phyloP scores from a whole-genome alignment of 2,329 filamentous ascomycete species.

The Alternaria consortialis region DNA sequence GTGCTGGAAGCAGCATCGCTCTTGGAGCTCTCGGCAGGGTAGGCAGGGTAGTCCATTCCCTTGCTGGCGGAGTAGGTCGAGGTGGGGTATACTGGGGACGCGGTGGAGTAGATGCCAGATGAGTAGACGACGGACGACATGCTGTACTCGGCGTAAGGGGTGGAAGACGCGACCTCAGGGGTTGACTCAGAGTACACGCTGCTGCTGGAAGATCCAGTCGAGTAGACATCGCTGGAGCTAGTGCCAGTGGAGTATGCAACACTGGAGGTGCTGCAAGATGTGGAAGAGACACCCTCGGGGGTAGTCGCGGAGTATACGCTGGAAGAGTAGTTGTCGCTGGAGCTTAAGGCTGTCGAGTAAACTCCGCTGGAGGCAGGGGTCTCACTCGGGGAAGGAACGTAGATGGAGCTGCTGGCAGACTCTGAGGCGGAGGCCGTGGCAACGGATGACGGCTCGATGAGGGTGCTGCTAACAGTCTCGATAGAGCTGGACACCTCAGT shows the following conservation, averaged over 20 bases:
- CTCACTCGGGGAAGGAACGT: not conserved
- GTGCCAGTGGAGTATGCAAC: slow-evolving; percentile 14
- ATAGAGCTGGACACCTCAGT: not conserved
- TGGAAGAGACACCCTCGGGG: slow-evolving; percentile 21
- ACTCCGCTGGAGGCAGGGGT: not conserved
- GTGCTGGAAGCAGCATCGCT: slow-evolving; percentile 15
- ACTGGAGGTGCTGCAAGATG: slow-evolving; percentile 26
- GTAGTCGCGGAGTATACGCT: slow-evolving; percentile 11
- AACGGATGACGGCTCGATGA: slow-evolving; percentile 7
- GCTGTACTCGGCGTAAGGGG: slow-evolving; percentile 12
- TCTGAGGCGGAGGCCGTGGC: slow-evolving; percentile 2
- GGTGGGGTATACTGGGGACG: slow-evolving; percentile 6
- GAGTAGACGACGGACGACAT: slow-evolving; percentile 2
- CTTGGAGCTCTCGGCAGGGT: slow-evolving; percentile 12
- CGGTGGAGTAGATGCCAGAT: not conserved
- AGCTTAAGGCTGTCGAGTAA: not conserved
- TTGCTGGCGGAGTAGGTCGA: slow-evolving; percentile 10
- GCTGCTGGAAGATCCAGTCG: not conserved
- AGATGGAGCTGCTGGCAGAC: slow-evolving; percentile 5
- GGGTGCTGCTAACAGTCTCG: not conserved
- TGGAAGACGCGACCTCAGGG: slow-evolving; percentile 22
- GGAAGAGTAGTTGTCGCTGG: slow-evolving; percentile 1
- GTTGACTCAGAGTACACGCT: slow-evolving; percentile 16
- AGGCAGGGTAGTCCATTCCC: slow-evolving; percentile 6
- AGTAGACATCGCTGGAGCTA: slow-evolving; percentile 6